A percentile compares a stretch with the other conserved stretches of the same genome.
Conservation (phyloP, 1,284 basidiomycete species). For the Marasmius sp. region DNA sequence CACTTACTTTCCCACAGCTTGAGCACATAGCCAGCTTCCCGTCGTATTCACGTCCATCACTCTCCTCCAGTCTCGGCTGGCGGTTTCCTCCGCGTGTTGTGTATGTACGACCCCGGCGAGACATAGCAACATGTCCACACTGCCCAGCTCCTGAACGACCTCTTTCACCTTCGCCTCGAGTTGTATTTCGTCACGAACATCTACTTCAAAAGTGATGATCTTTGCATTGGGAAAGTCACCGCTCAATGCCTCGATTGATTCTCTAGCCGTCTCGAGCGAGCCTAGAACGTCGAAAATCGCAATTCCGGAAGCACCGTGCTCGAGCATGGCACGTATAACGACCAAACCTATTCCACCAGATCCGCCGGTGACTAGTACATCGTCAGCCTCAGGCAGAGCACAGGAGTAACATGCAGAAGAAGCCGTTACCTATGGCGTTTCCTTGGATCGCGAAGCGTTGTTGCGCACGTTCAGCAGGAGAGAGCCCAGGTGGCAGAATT, state of each 20-base stretch:
- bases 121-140: conserved; percentile 37
- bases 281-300: conserved; percentile 36
- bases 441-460: conserved; percentile 37
- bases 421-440: conserved; percentile 36
- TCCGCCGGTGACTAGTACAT: conserved; percentile 41
- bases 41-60: conserved; percentile 41
- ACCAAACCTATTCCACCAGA: conserved; percentile 37
- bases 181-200: conserved; percentile 34
- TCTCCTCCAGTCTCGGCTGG: conserved; percentile 32
- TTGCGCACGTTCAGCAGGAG: conserved; percentile 27
- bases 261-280: conserved; percentile 20
- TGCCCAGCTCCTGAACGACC: conserved; percentile 28
- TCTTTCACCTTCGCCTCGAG: conserved; percentile 29
- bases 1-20: conserved; percentile 37
- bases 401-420: not conserved
- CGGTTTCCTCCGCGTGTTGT: conserved; percentile 29
- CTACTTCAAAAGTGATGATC: conserved; percentile 32
- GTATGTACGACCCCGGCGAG: conserved; percentile 40
- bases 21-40: conserved; percentile 43
- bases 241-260: conserved; percentile 25
- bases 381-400: too few relatives aligned
- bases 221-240: conserved; percentile 33
- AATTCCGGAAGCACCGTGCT: conserved; percentile 39
- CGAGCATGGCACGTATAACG: conserved; percentile 36
- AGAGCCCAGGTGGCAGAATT: conserved; percentile 18